Base-by-base conservation (phyloP, 176 grass and related monocot species). In the Rhynchospora tenuis region DNA sequence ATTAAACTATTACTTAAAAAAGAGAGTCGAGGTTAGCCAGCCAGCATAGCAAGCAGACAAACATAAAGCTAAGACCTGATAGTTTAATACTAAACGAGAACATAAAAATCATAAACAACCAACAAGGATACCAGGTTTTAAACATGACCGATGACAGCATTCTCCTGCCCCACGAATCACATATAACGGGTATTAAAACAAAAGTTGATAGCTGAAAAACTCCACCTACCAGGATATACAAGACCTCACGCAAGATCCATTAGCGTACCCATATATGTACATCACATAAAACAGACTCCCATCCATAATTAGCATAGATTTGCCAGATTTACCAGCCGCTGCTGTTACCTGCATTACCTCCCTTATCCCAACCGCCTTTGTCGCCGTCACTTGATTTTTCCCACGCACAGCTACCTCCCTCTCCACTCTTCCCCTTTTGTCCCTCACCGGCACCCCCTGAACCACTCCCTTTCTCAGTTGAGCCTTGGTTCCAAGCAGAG, bases 401-500 rank as follows among this genome's bases (percentile, higher is more conserved):
- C 71, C 76, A 79, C 7, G 17, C 59, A 62, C 58, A 24, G 56
- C 78, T 12, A 63, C 56, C 33, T 43, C 29, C 79, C 20, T 20
- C 80, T 67, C 43, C 60, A 82, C 60, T 66, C 42, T 82, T 67
- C 4, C 27, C 47, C 19, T 82, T 82, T 11, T 68, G 45, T 82
- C 31, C 63, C 59, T 82, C 80, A 29, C 63, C 45, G 0, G 44
- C 45, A 65, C 46, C 17, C 26, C 29, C 78, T 17, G 16, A 43
- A 23, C 58, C 20, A 66, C 58, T 14, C 17, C 38, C 29, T 80
- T 80, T 62, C 78, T 59, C 55, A 44, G 27, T 61, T 54, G 74
- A 78, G 24, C 74, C 50, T 78, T 33, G 50, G 28, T 78, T 78
- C 74, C 74, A 58, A 78, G 74, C 74, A 78, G 74, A 78, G 20